Percentiles rank a stretch among this genome's conserved stretches.
Conservation (phyloP, 108 stramenopile genomes). For the Cyclotella atomus region DNA sequence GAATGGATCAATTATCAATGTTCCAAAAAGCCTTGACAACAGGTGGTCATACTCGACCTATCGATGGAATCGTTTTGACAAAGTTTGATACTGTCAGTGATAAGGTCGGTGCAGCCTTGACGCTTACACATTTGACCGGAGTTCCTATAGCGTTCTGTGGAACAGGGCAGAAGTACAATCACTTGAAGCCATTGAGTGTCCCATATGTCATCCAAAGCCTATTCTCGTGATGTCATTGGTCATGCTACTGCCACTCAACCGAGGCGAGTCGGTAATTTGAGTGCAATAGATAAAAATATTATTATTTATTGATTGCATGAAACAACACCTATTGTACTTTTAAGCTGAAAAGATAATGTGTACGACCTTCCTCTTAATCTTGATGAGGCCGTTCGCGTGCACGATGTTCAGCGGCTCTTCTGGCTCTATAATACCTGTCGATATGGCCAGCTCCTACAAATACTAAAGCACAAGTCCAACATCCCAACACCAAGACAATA, state of each 20-base stretch:
- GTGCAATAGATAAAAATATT: no score
- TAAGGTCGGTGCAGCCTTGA: conserved; percentile 97
- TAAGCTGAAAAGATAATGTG: no score
- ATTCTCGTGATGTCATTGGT: conserved; percentile 75
- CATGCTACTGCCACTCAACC: no score
- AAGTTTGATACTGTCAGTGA: conserved; percentile 99
- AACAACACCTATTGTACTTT: no score
- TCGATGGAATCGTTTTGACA: conserved; percentile 96
- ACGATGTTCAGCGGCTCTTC: conserved; percentile 41
- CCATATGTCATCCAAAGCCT: conserved; percentile 86
- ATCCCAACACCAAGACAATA: conserved; percentile 49
- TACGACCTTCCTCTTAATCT: no score
- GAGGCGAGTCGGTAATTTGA: no score
- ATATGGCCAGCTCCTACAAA: conserved; percentile 48
- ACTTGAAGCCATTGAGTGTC: conserved; percentile 90
- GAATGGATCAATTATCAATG: conserved; percentile 94
- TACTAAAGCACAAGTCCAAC: conserved; percentile 43
- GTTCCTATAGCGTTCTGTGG: conserved; percentile 96
- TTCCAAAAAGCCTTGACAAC: conserved; percentile 90
- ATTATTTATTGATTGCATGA: no score
- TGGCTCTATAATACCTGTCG: conserved; percentile 59
- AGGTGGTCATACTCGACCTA: conserved; percentile 68
- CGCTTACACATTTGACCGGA: conserved; percentile 94
- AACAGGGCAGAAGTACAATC: conserved; percentile 98
- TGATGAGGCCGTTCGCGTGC: conserved; percentile 36